These are phyloP conservation scores for Clonostachys rosea DNA, from an alignment of 2,329 filamentous ascomycete genomes.

Conservation along the genomic window DNA sequence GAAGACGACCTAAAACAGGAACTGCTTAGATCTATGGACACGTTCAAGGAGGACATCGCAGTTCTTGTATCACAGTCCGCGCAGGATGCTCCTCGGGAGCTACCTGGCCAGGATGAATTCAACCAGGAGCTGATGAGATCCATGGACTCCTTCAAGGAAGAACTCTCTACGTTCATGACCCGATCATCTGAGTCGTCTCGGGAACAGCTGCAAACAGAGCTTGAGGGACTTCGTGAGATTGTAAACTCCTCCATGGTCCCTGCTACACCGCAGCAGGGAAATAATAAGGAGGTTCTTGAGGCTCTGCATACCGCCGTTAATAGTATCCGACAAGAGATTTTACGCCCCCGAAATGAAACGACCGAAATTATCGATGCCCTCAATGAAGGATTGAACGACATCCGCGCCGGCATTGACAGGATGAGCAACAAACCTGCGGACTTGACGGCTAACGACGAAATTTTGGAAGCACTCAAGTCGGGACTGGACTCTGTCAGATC, in stretches of 20 bases:
- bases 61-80: slow-evolving; percentile 44
- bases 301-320: slow-evolving; percentile 70
- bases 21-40: slow-evolving; percentile 61
- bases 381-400: slow-evolving; percentile 77
- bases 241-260: slow-evolving; percentile 67
- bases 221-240: slow-evolving; percentile 75
- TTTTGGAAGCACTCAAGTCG: slow-evolving; percentile 67
- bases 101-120: slow-evolving; percentile 74
- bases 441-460: slow-evolving; percentile 81
- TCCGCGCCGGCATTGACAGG: slow-evolving; percentile 73
- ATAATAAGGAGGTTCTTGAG: slow-evolving; percentile 64
- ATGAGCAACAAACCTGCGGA: slow-evolving; percentile 76
- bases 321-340: slow-evolving; percentile 70
- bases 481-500: slow-evolving; percentile 70
- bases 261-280: slow-evolving; percentile 36
- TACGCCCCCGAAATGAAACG: slow-evolving; percentile 62
- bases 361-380: slow-evolving; percentile 86
- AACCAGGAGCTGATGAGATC: slow-evolving; percentile 62
- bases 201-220: slow-evolving; percentile 74
- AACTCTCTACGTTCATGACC: slow-evolving; percentile 59
- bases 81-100: slow-evolving; percentile 35
- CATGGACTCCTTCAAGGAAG: slow-evolving; percentile 62
- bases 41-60: slow-evolving; percentile 61
- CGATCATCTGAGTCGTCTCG: slow-evolving; percentile 22
- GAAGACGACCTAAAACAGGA: slow-evolving; percentile 73